phyloP scores from a whole-genome alignment of 768 basidiomycete species.

The Termitomyces heimii region DNA sequence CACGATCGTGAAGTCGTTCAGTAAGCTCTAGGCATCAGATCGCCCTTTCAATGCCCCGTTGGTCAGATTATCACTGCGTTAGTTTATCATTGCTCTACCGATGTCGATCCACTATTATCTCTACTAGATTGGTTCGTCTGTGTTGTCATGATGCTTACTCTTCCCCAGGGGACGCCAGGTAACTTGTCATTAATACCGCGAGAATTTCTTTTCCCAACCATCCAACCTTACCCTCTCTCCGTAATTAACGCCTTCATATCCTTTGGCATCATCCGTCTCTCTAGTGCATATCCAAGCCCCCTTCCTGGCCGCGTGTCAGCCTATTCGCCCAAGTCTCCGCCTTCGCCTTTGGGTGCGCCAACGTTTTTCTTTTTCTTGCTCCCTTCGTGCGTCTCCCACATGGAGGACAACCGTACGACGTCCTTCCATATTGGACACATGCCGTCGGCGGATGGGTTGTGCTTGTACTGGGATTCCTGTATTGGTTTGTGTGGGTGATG shows the following conservation, averaged over 20 bases:
- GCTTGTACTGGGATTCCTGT: conserved; percentile 23
- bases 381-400: conserved; percentile 42
- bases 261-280: conserved; percentile 36
- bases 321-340: conserved; percentile 13
- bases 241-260: conserved; percentile 42
- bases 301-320: conserved; percentile 11
- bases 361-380: conserved; percentile 42
- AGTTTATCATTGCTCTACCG: conserved; percentile 21
- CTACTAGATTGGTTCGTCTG: conserved; percentile 23
- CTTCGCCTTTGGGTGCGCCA: conserved; percentile 42
- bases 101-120: not conserved
- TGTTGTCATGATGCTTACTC: conserved; percentile 22
- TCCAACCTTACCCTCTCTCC: conserved; percentile 28
- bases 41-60: conserved; percentile 52
- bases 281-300: not conserved
- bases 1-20: conserved; percentile 52
- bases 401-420: conserved; percentile 34
- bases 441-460: conserved; percentile 23
- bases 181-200: conserved; percentile 44
- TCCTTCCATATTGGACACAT: conserved; percentile 45
- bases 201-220: conserved; percentile 10
- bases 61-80: conserved; percentile 43
- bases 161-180: conserved; percentile 62
- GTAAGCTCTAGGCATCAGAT: conserved; percentile 50
- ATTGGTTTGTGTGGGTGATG: conserved; percentile 18